Base-by-base conservation (phyloP, 495 filamentous ascomycete species). In the Daldinia vernicosa region DNA sequence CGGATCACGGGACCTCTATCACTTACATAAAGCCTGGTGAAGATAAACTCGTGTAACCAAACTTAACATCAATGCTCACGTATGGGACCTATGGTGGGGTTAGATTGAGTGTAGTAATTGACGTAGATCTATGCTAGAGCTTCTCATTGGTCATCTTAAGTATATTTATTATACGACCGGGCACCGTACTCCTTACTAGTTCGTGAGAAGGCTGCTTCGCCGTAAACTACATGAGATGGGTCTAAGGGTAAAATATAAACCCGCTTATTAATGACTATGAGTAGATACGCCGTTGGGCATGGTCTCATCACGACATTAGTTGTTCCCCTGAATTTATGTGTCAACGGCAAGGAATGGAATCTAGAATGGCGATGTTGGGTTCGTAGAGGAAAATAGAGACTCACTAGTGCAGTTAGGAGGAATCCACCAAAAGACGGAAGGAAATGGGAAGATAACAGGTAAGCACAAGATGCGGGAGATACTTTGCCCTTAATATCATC, bases 181-280 rank as follows among this genome's bases (percentile, higher is more conserved):
- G 7, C 7, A 2, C 17, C 1, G 3, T 17, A 24, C 30, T 14
- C 28, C 1, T 26, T 57, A 19, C 28, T 15, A 39, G 54, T 57
- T 39, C 6, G 19, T 3, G 12, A 57, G 54, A 57, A 22, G 17
- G 8, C 11, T 12, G 9, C n/a, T 57, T 24, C 8, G 54, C 32
- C 5, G 19, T 30, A 35, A 55, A 11, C 8, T 19, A 55, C 19
- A 14, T 57, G 17, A 22, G 30, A 35, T 35, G 19, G 37, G 26
- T 57, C 53, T 24, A 39, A 64, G 40, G 54, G 63, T 27, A 33
- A 66, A 66, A 33, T 40, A 51, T 51, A 51, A 50, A 28, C 63
- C 63, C 17, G 52, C 63, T 66, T 59, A 59, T 30, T 51, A 58
- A 66, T 50, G 26, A 14, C 24, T 24, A 4, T 0, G 3, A 35